Conservation (phyloP, 2,329 filamentous ascomycete species). For the Coleophoma crateriformis region DNA sequence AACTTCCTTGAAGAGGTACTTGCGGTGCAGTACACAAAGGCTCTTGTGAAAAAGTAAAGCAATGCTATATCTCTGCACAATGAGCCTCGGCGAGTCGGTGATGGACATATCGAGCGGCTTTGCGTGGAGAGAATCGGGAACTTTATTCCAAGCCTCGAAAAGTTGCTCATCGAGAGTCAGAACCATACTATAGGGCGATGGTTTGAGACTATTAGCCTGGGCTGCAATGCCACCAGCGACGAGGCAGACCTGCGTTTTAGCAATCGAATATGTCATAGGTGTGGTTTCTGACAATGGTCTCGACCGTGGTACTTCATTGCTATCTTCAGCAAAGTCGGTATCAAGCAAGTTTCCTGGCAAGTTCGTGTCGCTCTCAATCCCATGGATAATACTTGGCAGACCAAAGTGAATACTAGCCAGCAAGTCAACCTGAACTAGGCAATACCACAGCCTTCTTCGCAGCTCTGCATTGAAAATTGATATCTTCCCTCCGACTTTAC, state of each 20-base stretch:
- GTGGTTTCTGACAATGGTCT: slow-evolving; percentile 56
- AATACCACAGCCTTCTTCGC: slow-evolving; percentile 52
- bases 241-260: slow-evolving; percentile 41
- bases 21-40: slow-evolving; percentile 49
- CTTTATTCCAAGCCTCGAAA: slow-evolving; percentile 35
- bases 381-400: slow-evolving; percentile 59
- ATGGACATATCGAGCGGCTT: slow-evolving; percentile 42
- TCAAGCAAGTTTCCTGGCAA: slow-evolving; percentile 59
- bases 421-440: slow-evolving; percentile 53
- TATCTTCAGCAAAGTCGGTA: slow-evolving; percentile 56
- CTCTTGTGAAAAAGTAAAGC: slow-evolving; percentile 48
- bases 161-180: slow-evolving; percentile 41
- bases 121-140: slow-evolving; percentile 44
- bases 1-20: slow-evolving; percentile 40
- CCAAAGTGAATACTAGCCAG: slow-evolving; percentile 64
- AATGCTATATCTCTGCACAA: slow-evolving; percentile 50
- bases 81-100: slow-evolving; percentile 37
- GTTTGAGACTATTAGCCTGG: slow-evolving; percentile 41
- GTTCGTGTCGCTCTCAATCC: slow-evolving; percentile 57
- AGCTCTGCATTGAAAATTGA: slow-evolving; percentile 74
- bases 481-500: slow-evolving; percentile 37
- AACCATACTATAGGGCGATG: slow-evolving; percentile 43
- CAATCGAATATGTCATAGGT: slow-evolving; percentile 47
- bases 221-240: slow-evolving; percentile 45
- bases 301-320: slow-evolving; percentile 46